These are phyloP conservation scores for Fusarium buharicum DNA, from an alignment of 2,329 filamentous ascomycete species.

Conservation along the genomic window DNA sequence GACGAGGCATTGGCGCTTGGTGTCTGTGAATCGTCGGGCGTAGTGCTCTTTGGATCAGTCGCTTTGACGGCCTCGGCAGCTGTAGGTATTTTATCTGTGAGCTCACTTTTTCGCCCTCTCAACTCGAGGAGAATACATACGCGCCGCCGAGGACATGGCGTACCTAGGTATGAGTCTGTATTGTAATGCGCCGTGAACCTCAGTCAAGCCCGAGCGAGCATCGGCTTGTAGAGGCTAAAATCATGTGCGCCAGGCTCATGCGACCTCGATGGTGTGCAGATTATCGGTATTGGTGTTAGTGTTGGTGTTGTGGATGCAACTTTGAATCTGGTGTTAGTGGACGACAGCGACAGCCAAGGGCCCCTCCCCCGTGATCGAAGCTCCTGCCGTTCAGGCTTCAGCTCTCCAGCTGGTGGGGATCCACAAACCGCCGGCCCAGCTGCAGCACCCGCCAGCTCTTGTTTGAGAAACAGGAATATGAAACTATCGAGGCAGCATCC, in stretches of 20 bases:
- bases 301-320: constrained; percentile 26
- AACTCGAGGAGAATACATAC: constrained; percentile 37
- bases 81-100: constrained; percentile 22
- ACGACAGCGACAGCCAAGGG: constrained; percentile 11
- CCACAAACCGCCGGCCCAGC: constrained; percentile 2
- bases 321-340: constrained; percentile 38
- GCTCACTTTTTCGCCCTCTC: constrained; percentile 3
- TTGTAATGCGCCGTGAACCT: constrained; percentile 12
- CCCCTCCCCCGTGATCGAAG: constrained; percentile 33
- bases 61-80: constrained; percentile 26
- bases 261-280: constrained; percentile 22
- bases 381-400: constrained; percentile 12
- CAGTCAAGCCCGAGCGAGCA: constrained; percentile 17
- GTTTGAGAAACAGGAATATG: not conserved
- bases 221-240: constrained; percentile 1
- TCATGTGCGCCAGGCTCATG: constrained; percentile 12
- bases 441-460: not conserved
- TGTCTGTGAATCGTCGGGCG: constrained; percentile 1
- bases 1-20: constrained; percentile 10
- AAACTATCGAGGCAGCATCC: not conserved
- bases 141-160: constrained; percentile 45
- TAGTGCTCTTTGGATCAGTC: constrained; percentile 12
- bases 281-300: constrained; percentile 25
- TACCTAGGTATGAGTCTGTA: constrained; percentile 23
- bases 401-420: constrained; percentile 10